phyloP scores from a whole-genome alignment of 2,329 filamentous ascomycete genomes.

The Knufia fluminis region DNA sequence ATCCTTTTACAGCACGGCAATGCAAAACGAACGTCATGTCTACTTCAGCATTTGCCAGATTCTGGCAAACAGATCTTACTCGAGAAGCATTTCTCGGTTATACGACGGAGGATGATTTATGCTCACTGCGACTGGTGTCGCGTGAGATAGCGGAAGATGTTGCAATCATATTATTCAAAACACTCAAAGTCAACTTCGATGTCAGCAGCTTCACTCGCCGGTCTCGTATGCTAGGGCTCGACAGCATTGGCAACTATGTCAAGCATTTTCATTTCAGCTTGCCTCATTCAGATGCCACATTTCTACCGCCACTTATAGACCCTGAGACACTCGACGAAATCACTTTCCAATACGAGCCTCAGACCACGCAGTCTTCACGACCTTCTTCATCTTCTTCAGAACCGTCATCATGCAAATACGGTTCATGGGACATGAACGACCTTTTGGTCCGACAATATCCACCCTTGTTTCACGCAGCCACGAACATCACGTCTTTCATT shows the following conservation, averaged over 20 bases:
- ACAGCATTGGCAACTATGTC: slow-evolving; percentile 68
- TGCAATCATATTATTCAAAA: slow-evolving; percentile 33
- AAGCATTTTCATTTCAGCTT: slow-evolving; percentile 70
- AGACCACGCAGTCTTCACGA: slow-evolving; percentile 49
- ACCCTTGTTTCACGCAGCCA: slow-evolving; percentile 79
- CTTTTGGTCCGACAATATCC: slow-evolving; percentile 79
- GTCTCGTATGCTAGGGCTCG: slow-evolving; percentile 62
- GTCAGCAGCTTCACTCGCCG: slow-evolving; percentile 67
- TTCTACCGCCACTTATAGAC: slow-evolving; percentile 75
- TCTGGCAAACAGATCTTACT: slow-evolving; percentile 30
- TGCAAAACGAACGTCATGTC: slow-evolving; percentile 13
- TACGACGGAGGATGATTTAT: slow-evolving; percentile 28
- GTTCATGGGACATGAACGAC: slow-evolving; percentile 67
- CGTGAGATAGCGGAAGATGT: slow-evolving; percentile 28
- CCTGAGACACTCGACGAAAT: slow-evolving; percentile 67
- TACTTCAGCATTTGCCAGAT: slow-evolving; percentile 24
- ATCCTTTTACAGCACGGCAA: neutral
- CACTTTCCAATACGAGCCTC: slow-evolving; percentile 71
- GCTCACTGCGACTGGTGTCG: slow-evolving; percentile 29
- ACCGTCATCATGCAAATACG: slow-evolving; percentile 54
- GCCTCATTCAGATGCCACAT: slow-evolving; percentile 67
- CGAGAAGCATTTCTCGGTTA: slow-evolving; percentile 27
- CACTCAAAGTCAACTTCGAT: slow-evolving; percentile 37
- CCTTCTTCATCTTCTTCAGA: slow-evolving; percentile 38
- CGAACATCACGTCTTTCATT: slow-evolving; percentile 77